Conservation (phyloP, 1,284 basidiomycete genomes). For the Ganoderma sp. region DNA sequence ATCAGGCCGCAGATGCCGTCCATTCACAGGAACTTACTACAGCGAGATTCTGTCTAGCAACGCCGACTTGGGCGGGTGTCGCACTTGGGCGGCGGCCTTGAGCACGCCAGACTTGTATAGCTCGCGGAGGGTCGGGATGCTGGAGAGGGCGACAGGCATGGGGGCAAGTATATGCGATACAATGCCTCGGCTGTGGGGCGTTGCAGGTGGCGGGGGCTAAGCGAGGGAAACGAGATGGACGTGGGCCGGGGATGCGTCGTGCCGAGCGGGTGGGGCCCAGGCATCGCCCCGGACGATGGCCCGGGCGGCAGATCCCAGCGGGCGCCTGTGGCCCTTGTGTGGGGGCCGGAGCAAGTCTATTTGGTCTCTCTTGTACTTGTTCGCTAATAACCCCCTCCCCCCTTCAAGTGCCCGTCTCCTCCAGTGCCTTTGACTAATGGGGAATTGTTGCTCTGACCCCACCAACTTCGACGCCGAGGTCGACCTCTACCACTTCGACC, state of each 20-base stretch:
- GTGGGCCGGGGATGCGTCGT: background rate
- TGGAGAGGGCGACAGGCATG: conserved; percentile 47
- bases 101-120: conserved; percentile 52
- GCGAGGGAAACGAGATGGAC: conserved; percentile 7
- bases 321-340: conserved; percentile 19
- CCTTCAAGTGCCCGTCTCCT: conserved; percentile 16
- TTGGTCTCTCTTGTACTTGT: conserved; percentile 39
- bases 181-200: background rate
- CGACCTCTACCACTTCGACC: conserved; percentile 95
- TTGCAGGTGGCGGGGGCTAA: conserved; percentile 7
- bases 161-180: background rate
- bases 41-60: conserved; percentile 63
- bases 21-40: conserved; percentile 51
- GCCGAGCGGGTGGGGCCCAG: conserved; percentile 12
- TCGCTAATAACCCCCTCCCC: conserved; percentile 27
- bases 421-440: conserved; percentile 35
- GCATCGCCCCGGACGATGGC: conserved; percentile 20
- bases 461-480: conserved; percentile 95
- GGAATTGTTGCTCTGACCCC: conserved; percentile 51
- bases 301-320: conserved; percentile 9
- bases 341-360: conserved; percentile 16
- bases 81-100: conserved; percentile 34
- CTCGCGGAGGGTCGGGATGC: conserved; percentile 58
- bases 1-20: conserved; percentile 19
- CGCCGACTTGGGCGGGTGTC: conserved; percentile 44